phyloP scores from a whole-genome alignment of 441 rosid genomes.

The Populus hybrid region DNA sequence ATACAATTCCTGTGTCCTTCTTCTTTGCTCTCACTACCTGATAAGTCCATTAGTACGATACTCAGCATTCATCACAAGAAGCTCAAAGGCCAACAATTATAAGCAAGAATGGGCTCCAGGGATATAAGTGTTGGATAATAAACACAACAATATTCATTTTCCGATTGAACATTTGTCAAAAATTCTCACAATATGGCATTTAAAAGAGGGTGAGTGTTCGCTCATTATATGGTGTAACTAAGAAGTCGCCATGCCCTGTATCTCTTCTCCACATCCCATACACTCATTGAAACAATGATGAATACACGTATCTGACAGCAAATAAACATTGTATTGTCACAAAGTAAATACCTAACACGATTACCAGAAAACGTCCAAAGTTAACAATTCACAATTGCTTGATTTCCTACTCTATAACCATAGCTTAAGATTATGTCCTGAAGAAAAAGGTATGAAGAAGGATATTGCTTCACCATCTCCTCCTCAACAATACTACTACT shows the following conservation, averaged over 20 bases:
- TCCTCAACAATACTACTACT: not conserved
- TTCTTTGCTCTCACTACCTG: constrained; percentile 97
- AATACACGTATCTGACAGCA: not conserved
- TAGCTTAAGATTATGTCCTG: not conserved
- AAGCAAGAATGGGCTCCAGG: not conserved
- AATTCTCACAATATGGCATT: not conserved
- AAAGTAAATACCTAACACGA: not conserved
- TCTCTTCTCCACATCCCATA: not conserved
- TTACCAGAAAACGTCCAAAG: not conserved
- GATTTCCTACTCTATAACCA: not conserved
- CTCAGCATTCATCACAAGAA: constrained; percentile 14
- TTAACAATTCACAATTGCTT: not conserved
- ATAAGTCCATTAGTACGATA: constrained; percentile 15
- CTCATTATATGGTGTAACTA: not conserved
- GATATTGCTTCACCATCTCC: not conserved
- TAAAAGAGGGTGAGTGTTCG: not conserved
- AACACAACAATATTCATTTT: not conserved
- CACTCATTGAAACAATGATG: not conserved
- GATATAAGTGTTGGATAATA: not conserved
- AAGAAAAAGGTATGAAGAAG: not conserved
- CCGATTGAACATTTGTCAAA: not conserved
- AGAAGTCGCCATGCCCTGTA: not conserved
- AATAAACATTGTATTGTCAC: not conserved
- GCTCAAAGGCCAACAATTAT: not conserved
- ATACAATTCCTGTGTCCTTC: constrained; percentile 82